Base-by-base conservation (phyloP, 176 grass and related monocot species). In the Bothriochloa decipiens region DNA sequence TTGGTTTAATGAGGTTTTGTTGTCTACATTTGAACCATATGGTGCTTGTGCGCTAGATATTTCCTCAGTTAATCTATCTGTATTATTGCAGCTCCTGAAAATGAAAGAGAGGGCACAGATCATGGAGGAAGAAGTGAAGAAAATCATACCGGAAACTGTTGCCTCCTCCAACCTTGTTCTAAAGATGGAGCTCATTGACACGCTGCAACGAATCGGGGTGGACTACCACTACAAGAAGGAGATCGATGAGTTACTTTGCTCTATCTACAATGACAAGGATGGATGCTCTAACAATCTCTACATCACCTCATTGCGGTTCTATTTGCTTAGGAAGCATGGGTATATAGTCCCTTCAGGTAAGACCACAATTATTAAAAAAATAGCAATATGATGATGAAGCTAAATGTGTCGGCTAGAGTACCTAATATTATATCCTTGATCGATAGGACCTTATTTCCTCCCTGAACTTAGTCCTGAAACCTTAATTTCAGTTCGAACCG, bases 201-300 rank as follows among this genome's bases (percentile, higher is more conserved):
- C 80, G 5, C 23, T 92, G 8, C 79, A 88, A 43, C 74, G 53
- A 0, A 20, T 86, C 0, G 86, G 90, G 4, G 13, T 92, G 5
- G 86, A 52, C 27, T 88, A 88, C 67, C 86, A 92, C 67, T 92
- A 75, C 7, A 22, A 16, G 4, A 20, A 92, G 62, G 90, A 88
- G 69, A 79, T 88, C 14, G 18, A 17, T 1, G 47, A 70, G 8
- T 0, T 85, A 7, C 16, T 92, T 7, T 4, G 22, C 10, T 6
- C 2, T 3, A 2, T 88, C 5, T 72, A 86, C 0, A 16, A 70
- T 2, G 12, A 71, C 4, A 2, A 18, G 1, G 67, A 37, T 3
- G 18, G 11, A 1, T 25, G 16, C 0, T 29, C 67, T 7, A 3
- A 73, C 8, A 50, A 78, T 53, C 74, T 88, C 6, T 49, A 65